Percentiles rank a stretch among this genome's conserved stretches.
Conservation (phyloP, 192 early-diverging fungal genomes). For the Geranomyces variabilis region DNA sequence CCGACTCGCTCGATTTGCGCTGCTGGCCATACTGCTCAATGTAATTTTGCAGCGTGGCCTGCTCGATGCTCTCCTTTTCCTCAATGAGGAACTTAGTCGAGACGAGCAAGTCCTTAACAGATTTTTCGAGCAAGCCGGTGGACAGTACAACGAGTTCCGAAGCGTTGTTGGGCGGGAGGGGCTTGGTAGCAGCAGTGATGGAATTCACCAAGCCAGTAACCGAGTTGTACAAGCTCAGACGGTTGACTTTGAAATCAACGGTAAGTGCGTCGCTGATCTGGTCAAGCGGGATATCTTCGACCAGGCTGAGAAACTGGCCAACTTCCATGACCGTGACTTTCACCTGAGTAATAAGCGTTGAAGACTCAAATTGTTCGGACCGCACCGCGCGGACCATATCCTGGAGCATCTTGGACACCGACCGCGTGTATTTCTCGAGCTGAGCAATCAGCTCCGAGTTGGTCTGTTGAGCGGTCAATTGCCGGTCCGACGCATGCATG, state of each 20-base stretch:
- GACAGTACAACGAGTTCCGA: slow-evolving; percentile 57
- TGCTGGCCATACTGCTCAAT: slow-evolving; percentile 36
- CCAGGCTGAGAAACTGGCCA: slow-evolving; percentile 52
- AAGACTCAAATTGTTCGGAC: slow-evolving; percentile 26
- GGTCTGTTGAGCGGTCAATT: slow-evolving; percentile 22
- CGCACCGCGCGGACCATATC: slow-evolving; percentile 28
- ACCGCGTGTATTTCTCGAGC: slow-evolving; percentile 36
- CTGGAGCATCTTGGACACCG: slow-evolving; percentile 31
- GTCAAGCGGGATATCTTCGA: slow-evolving; percentile 57
- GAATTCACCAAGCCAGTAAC: slow-evolving; percentile 66
- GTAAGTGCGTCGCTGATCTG: slow-evolving; percentile 43
- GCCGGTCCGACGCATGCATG: neutral
- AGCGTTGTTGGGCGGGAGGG: slow-evolving; percentile 55
- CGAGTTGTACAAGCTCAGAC: slow-evolving; percentile 67
- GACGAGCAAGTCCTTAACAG: slow-evolving; percentile 58
- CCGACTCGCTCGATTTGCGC: slow-evolving; percentile 16
- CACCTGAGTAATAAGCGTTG: slow-evolving; percentile 40
- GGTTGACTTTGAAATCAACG: slow-evolving; percentile 63
- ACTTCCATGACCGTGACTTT: slow-evolving; percentile 53
- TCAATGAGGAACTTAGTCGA: slow-evolving; percentile 60
- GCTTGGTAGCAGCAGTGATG: slow-evolving; percentile 57
- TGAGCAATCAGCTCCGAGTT: slow-evolving; percentile 49
- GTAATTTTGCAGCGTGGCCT: slow-evolving; percentile 37
- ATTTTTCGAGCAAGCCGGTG: slow-evolving; percentile 58
- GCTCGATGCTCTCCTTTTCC: slow-evolving; percentile 61